Evolutionary conservation across 2,329 filamentous ascomycete genomes (phyloP), one percentile per base, ranked within the genome.

Genomic region (Rhinocladiella mackenziei): DNA sequence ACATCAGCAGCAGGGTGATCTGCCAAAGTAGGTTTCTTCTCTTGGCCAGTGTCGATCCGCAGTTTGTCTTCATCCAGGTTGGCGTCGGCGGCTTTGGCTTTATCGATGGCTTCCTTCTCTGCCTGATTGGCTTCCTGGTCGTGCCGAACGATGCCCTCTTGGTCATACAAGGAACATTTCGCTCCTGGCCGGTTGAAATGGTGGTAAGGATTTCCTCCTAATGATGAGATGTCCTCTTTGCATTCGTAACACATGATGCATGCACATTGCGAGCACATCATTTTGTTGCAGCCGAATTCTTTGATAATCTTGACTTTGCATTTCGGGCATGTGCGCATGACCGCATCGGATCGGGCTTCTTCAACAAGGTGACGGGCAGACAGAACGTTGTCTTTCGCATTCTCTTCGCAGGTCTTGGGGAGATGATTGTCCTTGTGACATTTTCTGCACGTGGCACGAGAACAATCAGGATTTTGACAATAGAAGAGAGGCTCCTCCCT

Each of bases 271-370:
- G 76, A 70, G 62, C 88, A 94, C 0, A 63, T 74, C 77, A 94
- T 86, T 65, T 89, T 89, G 67, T 94, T 94, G 68, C 88, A 94
- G 2, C 88, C 88, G 22, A 69, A 62, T 25, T 82, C 76, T 60
- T 94, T 94, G 61, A 94, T 76, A 56, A 91, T 92, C 0, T 81
- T 79, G n/a, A 79, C 77, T n/a, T 73, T 69, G 65, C 84, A 83
- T 51, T 70, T 71, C 45, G 71, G 62, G 40, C 88, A 94, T 19
- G 71, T 79, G 14, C 88, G 77, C 41, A 94, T 84, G 54, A 94
- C 58, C 1, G 88, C 88, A 11, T 76, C 74, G 2, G 84, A 87
- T 84, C 89, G 91, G 14, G 86, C 87, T 61, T 94, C 87, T 62
- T 94, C 88, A 20, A 94, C 78, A 3, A 71, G 64, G 51, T 83